A percentile compares a stretch with the other conserved stretches of the same genome.
phyloP scores from a whole-genome alignment of 805 yeast genomes.

The Spathaspora gorwiae region DNA sequence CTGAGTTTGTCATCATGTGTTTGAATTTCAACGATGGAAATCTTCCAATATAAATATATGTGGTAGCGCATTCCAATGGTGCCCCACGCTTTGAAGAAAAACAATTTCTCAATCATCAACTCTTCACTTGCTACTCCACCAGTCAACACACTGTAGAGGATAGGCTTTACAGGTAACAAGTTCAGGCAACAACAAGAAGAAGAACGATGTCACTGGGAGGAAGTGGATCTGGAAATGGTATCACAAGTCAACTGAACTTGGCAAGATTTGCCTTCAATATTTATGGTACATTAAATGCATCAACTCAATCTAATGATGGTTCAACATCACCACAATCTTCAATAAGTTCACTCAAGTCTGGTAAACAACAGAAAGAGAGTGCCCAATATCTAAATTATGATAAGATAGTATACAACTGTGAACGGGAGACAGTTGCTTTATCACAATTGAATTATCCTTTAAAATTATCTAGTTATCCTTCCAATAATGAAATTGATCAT shows the following conservation, averaged over 20 bases:
- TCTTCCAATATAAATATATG: too few relatives aligned
- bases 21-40: too few relatives aligned
- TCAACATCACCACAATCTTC: conserved; percentile 13
- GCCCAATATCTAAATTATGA: conserved; percentile 2
- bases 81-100: too few relatives aligned
- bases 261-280: conserved; percentile 59
- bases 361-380: neutral
- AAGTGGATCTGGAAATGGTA: neutral
- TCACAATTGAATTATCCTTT: conserved; percentile 17
- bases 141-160: too few relatives aligned
- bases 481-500: conserved; percentile 12
- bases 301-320: conserved; percentile 4
- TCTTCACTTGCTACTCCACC: too few relatives aligned
- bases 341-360: conserved; percentile 7
- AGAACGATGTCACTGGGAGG: neutral
- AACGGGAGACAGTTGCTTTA: conserved; percentile 21
- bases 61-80: too few relatives aligned
- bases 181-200: too few relatives aligned
- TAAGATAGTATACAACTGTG: conserved; percentile 20
- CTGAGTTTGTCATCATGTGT: too few relatives aligned
- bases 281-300: conserved; percentile 37
- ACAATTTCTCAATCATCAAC: too few relatives aligned
- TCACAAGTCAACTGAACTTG: conserved; percentile 13
- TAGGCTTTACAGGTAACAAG: too few relatives aligned
- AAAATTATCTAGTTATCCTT: neutral